These are phyloP conservation scores for Mucor circinelloides DNA, from an alignment of 371 early-diverging fungal genomes.

Conservation along the genomic window DNA sequence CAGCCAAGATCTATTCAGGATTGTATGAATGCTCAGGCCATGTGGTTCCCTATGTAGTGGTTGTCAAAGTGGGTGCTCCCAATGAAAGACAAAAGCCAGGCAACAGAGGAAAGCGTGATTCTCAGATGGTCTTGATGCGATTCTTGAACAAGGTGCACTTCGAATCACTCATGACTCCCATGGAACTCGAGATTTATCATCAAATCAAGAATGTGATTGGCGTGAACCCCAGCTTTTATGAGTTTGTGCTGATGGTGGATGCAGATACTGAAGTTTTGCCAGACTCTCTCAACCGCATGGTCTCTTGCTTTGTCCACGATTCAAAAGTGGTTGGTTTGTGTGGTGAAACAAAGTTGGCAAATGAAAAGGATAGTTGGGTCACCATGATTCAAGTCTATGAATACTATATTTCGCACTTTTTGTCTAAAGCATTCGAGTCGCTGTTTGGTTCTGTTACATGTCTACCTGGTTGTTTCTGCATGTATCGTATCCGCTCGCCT, in stretches of 20 bases:
- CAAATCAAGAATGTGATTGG: slow-evolving; percentile 92
- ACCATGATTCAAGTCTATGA: slow-evolving; percentile 99
- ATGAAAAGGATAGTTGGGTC: slow-evolving; percentile 88
- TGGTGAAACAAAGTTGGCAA: slow-evolving; percentile 89
- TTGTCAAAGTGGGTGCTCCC: slow-evolving; percentile 82
- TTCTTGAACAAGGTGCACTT: slow-evolving; percentile 80
- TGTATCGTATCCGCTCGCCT: slow-evolving; percentile 69
- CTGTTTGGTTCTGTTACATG: slow-evolving; percentile 97
- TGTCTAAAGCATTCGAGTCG: slow-evolving; percentile 98
- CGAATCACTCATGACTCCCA: slow-evolving; percentile 75
- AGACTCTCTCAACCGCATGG: slow-evolving; percentile 83
- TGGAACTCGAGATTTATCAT: slow-evolving; percentile 88
- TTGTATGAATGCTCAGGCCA: slow-evolving; percentile 82
- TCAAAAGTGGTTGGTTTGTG: slow-evolving; percentile 86
- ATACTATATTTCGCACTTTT: slow-evolving; percentile 98
- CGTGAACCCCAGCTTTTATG: slow-evolving; percentile 83
- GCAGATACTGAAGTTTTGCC: slow-evolving; percentile 87
- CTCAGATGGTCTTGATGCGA: slow-evolving; percentile 81
- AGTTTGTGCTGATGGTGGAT: slow-evolving; percentile 90
- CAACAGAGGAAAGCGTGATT: slow-evolving; percentile 88
- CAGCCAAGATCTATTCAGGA: slow-evolving; percentile 93
- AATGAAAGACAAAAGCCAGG: slow-evolving; percentile 72
- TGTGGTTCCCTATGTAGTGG: slow-evolving; percentile 83
- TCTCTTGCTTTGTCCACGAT: slow-evolving; percentile 87
- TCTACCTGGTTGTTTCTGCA: slow-evolving; percentile 94